These are phyloP conservation scores for Talaromyces sp. DNA, from an alignment of 2,329 filamentous ascomycete genomes.

Conservation along the genomic window DNA sequence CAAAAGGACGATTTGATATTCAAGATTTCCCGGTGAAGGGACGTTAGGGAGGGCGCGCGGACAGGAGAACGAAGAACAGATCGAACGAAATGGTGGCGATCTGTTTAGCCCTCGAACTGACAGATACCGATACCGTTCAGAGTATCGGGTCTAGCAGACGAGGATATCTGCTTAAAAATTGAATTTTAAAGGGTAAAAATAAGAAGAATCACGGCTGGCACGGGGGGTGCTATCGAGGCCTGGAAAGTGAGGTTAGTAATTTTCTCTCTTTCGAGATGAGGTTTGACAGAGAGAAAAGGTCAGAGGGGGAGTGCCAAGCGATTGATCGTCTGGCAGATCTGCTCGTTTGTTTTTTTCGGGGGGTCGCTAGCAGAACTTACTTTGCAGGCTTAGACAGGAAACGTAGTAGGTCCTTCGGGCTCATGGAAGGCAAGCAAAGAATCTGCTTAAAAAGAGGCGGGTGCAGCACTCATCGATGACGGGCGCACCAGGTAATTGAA, in stretches of 20 bases:
- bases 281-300: neutral
- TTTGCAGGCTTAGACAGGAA: slow-evolving; percentile 94
- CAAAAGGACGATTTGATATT: slow-evolving; percentile 45
- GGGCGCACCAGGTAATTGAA: slow-evolving; percentile 17
- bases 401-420: slow-evolving; percentile 82
- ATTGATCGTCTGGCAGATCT: neutral
- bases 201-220: neutral
- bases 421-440: slow-evolving; percentile 66
- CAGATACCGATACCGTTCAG: slow-evolving; percentile 77
- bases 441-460: slow-evolving; percentile 33
- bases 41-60: slow-evolving; percentile 88
- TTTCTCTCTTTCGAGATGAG: neutral
- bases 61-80: slow-evolving; percentile 77
- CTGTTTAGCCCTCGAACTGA: slow-evolving; percentile 57
- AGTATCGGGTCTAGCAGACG: slow-evolving; percentile 85
- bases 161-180: slow-evolving; percentile 56
- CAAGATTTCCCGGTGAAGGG: slow-evolving; percentile 51
- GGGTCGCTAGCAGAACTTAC: slow-evolving; percentile 51
- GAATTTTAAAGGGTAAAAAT: slow-evolving; percentile 13
- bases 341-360: neutral
- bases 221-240: slow-evolving; percentile 61
- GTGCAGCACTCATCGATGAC: slow-evolving; percentile 35
- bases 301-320: neutral
- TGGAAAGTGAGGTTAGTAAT: slow-evolving; percentile 28
- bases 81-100: slow-evolving; percentile 85